A percentile compares a stretch with the other conserved stretches of the same genome.
Evolutionary conservation across 306 rosid genomes (phyloP).

Genomic region (Vigna trinervia): DNA sequence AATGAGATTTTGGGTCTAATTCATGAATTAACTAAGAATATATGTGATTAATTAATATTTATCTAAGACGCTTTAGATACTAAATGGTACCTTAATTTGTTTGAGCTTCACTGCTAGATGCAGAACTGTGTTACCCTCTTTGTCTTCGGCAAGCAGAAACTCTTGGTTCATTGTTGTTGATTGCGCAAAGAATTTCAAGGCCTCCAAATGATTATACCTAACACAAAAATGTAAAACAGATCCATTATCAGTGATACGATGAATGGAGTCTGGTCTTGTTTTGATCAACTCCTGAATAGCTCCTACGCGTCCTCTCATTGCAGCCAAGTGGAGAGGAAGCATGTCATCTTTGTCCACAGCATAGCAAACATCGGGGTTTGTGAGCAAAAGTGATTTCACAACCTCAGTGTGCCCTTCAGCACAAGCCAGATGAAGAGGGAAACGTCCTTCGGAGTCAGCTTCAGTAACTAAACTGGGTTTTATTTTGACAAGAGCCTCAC

Average conservation of each 20-base stretch:
- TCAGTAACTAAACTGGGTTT: constrained; percentile 19
- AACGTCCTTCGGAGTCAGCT: constrained; percentile 32
- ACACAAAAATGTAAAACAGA: constrained; percentile 31
- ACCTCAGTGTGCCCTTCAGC: constrained; percentile 40
- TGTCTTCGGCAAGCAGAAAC: constrained; percentile 15
- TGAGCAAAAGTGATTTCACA: constrained; percentile 25
- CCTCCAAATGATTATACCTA: constrained; percentile 33
- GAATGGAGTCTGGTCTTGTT: constrained; percentile 3
- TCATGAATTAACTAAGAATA: not conserved
- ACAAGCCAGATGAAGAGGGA: constrained; percentile 37
- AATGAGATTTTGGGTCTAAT: not conserved
- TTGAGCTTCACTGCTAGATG: constrained; percentile 42
- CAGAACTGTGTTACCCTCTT: constrained; percentile 38
- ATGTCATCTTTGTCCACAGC: constrained; percentile 34
- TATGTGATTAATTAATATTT: not conserved
- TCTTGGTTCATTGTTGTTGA: not conserved
- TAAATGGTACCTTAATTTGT: constrained; percentile 37
- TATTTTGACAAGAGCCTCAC: not conserved
- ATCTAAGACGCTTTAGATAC: not conserved
- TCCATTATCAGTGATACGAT: not conserved
- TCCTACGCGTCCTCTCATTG: constrained; percentile 7
- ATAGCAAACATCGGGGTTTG: not conserved
- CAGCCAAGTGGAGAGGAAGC: constrained; percentile 37
- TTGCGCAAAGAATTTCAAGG: constrained; percentile 35
- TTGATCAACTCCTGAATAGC: not conserved